phyloP scores from a whole-genome alignment of 2,329 filamentous ascomycete species.

The Alternaria rosae region DNA sequence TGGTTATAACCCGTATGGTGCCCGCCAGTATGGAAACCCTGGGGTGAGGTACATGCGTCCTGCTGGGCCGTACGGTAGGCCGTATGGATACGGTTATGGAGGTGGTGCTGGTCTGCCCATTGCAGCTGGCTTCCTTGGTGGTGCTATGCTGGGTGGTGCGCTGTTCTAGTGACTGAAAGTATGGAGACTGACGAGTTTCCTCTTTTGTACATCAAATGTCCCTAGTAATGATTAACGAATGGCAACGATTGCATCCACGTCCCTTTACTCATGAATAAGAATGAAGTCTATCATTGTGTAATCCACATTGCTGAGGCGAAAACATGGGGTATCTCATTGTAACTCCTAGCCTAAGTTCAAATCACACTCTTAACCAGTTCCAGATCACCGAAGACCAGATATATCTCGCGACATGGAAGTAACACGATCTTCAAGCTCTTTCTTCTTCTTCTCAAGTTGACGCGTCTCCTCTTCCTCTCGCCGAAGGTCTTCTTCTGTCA shows the following conservation, averaged over 20 bases:
- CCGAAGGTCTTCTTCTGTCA: constrained; percentile 73
- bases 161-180: constrained; percentile 26
- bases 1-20: constrained; percentile 57
- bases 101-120: constrained; percentile 47
- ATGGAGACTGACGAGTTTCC: neutral
- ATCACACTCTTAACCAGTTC: neutral
- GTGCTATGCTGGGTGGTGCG: constrained; percentile 42
- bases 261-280: neutral
- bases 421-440: constrained; percentile 68
- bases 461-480: constrained; percentile 73
- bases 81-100: constrained; percentile 49
- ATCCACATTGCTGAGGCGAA: neutral
- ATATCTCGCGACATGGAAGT: constrained; percentile 72
- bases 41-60: constrained; percentile 61
- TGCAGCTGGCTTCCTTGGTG: constrained; percentile 46
- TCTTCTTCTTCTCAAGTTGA: constrained; percentile 70
- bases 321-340: constrained; percentile 12
- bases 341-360: constrained; percentile 4
- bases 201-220: neutral
- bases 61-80: constrained; percentile 54
- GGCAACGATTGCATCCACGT: neutral
- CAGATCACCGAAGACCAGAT: constrained; percentile 60
- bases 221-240: neutral
- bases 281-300: neutral
- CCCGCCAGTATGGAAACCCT: constrained; percentile 56